These are phyloP conservation scores for Cercospora nicotianae DNA, from an alignment of 2,329 filamentous ascomycete genomes.

Conservation along the genomic window DNA sequence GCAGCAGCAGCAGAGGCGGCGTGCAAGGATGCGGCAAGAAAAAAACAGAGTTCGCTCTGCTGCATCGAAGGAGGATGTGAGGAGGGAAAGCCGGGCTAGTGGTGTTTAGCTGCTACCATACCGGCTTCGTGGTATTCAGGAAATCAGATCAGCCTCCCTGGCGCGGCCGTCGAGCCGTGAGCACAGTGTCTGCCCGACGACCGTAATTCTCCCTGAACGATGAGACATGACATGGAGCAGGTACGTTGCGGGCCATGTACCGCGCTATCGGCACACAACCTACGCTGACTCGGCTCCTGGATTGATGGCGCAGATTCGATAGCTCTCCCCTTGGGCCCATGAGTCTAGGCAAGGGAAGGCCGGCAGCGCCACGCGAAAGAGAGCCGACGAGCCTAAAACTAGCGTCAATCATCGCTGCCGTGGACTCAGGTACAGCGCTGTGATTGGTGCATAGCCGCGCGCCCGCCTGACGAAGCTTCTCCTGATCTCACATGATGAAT, in stretches of 20 bases:
- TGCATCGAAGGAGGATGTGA: neutral
- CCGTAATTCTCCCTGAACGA: neutral
- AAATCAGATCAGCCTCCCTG: neutral
- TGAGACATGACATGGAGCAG: conserved; percentile 7
- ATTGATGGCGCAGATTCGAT: conserved; percentile 1
- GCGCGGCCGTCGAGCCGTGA: neutral
- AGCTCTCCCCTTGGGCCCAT: neutral
- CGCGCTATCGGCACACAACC: conserved; percentile 13
- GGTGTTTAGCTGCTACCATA: conserved; percentile 12
- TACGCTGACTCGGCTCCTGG: conserved; percentile 14
- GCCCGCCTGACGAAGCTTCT: conserved; percentile 12
- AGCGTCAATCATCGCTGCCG: conserved; percentile 5
- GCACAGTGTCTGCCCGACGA: neutral
- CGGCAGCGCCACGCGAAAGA: conserved; percentile 13
- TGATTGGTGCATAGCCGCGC: conserved; percentile 21
- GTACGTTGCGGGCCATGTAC: conserved; percentile 3
- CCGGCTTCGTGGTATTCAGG: conserved; percentile 9
- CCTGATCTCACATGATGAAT: conserved; percentile 15
- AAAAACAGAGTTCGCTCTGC: conserved; percentile 6
- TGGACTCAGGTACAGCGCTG: conserved; percentile 12
- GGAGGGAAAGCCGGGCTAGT: conserved; percentile 1
- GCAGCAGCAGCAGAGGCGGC: neutral
- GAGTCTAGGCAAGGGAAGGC: conserved; percentile 4
- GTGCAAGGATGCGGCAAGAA: conserved; percentile 1
- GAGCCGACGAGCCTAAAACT: conserved; percentile 21